Evolutionary conservation across 1,284 basidiomycete species (phyloP), one percentile per base, ranked within the genome.

Genomic region (Heliocybe sulcata): DNA sequence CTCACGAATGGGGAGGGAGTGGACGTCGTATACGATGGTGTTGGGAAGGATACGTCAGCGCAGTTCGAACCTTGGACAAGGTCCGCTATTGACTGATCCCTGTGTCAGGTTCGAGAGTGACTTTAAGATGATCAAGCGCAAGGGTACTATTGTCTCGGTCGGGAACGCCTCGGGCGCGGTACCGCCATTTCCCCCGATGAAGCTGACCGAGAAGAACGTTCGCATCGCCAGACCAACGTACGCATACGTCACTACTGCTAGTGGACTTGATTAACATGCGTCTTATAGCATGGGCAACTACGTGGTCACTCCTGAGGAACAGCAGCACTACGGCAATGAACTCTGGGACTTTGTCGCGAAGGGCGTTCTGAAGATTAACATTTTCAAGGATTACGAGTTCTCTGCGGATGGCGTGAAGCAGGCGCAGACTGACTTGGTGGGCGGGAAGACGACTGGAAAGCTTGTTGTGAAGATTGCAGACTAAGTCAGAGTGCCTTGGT

Each of bases 131-230:
- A 77, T 92, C 56, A 80, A 82, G 60, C 77, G 90, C 45, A 92
- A 92, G 64, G 92, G 88, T 3, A 90, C 88, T 0, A 75, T 98
- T 33, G 87, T 94, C 14, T 87, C 85, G 9, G 85, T 94, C 53
- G 96, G 96, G 0, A 98, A 97, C 67, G 92, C 95, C 0, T 94
- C 91, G 10, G 95, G 94, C 2, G 72, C 87, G 11, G 82, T 88
- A 2, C 76, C 79, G 27, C 85, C 90, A 0, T 86, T 96, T 64
- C 70, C 85, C 1, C 80, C 87, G 0, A 73, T 93, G 56, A 88
- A 84, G 64, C 80, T 98, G 20, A 75, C 79, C 0, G 77, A 84
- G 59, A 98, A 96, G 77, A 94, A 95, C 62, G 67, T 95, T 61
- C 91, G 87, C 59, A 73, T 94, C 35, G 69, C 85, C 48, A 82